Conservation (phyloP, 805 yeast species). For the Debaryomyces hansenii region DNA sequence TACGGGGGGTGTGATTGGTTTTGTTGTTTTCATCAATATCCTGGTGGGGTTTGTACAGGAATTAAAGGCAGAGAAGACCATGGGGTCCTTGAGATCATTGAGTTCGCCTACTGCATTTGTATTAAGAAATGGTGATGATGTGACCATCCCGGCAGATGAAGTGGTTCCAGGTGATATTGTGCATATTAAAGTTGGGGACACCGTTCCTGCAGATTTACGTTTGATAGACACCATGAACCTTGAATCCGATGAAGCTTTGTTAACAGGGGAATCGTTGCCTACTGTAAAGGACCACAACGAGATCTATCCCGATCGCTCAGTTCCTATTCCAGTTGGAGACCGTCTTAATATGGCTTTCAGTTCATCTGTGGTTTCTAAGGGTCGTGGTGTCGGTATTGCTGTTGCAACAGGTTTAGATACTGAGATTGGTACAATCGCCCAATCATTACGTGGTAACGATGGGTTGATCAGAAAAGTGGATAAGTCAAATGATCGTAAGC, state of each 20-base stretch:
- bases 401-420: slow-evolving; percentile 39
- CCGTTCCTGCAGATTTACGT: slow-evolving; percentile 45
- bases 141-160: slow-evolving; percentile 40
- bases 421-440: slow-evolving; percentile 43
- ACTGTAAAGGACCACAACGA: slow-evolving; percentile 31
- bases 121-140: slow-evolving; percentile 39
- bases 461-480: slow-evolving; percentile 29
- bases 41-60: slow-evolving; percentile 53
- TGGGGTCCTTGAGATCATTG: slow-evolving; percentile 48
- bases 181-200: slow-evolving; percentile 40
- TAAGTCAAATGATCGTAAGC: slow-evolving; percentile 37
- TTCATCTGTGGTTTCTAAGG: slow-evolving; percentile 42
- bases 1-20: slow-evolving; percentile 46
- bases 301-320: slow-evolving; percentile 37
- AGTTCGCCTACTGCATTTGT: slow-evolving; percentile 49
- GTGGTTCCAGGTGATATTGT: slow-evolving; percentile 47
- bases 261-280: slow-evolving; percentile 42
- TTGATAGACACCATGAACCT: slow-evolving; percentile 34
- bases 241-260: slow-evolving; percentile 45
- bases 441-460: slow-evolving; percentile 25
- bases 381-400: slow-evolving; percentile 42
- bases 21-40: slow-evolving; percentile 47
- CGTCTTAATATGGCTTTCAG: slow-evolving; percentile 34
- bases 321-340: slow-evolving; percentile 37
- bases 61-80: slow-evolving; percentile 50